Evolutionary conservation across 2,329 filamentous ascomycete species (phyloP).

Genomic region (Phoma sp.): DNA sequence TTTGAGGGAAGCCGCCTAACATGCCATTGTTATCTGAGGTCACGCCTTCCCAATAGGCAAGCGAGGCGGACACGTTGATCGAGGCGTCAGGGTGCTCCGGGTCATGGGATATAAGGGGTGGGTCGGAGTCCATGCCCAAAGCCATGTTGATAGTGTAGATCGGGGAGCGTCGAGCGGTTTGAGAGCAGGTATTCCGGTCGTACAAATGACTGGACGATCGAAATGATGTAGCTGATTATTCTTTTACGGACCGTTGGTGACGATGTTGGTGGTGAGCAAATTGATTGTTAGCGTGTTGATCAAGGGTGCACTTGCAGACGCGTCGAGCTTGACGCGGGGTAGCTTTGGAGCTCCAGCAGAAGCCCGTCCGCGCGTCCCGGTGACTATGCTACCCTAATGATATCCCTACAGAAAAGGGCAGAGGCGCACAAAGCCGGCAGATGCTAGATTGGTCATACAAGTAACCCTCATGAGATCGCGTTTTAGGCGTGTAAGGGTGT

Average conservation of each 20-base stretch:
- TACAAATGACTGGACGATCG: not conserved
- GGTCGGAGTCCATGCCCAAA: conserved; percentile 34
- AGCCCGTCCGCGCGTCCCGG: conserved; percentile 10
- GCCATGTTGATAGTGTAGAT: conserved; percentile 24
- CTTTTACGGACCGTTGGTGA: not conserved
- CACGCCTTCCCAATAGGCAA: conserved; percentile 62
- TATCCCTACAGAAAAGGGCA: too few species aligned
- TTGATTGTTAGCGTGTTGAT: conserved; percentile 12
- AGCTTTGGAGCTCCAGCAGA: conserved; percentile 4
- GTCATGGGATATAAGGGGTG: conserved; percentile 27
- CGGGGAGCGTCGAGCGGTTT: not conserved
- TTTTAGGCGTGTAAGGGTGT: conserved; percentile 19
- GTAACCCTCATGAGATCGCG: conserved; percentile 1
- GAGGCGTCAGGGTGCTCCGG: conserved; percentile 49
- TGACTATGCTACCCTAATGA: too few species aligned
- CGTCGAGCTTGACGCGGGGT: conserved; percentile 16
- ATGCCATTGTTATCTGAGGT: conserved; percentile 72
- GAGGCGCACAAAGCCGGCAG: conserved; percentile 3
- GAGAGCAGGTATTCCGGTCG: not conserved
- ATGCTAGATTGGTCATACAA: not conserved
- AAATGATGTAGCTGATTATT: not conserved
- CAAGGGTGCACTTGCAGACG: conserved; percentile 12
- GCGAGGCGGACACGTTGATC: conserved; percentile 54
- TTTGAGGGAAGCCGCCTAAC: conserved; percentile 76
- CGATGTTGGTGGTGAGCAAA: not conserved